Conservation (phyloP, 2,329 filamentous ascomycete species). For the Penicillium sp. region DNA sequence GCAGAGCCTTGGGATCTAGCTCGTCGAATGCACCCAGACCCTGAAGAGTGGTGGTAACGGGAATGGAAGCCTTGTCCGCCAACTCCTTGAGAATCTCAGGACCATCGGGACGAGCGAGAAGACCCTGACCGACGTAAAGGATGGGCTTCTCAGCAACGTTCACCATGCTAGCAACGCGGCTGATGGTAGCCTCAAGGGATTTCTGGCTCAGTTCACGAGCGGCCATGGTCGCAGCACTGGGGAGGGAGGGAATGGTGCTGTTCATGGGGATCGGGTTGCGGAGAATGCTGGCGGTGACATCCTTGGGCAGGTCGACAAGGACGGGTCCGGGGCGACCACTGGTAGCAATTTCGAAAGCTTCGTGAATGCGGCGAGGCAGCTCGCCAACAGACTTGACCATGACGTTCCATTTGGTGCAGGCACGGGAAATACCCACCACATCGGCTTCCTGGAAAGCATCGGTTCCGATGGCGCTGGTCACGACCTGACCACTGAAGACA, state of each 20-base stretch:
- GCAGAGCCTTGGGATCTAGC: constrained; percentile 85
- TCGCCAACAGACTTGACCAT: constrained; percentile 97
- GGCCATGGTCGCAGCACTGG: constrained; percentile 80
- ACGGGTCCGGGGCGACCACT: constrained; percentile 91
- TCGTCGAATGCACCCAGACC: constrained; percentile 91
- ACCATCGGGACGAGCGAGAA: constrained; percentile 76
- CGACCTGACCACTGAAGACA: constrained; percentile 92
- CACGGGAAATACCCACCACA: constrained; percentile 85
- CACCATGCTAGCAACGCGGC: constrained; percentile 74
- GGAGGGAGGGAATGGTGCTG: constrained; percentile 69
- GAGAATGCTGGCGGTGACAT: constrained; percentile 84
- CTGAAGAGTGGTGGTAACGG: constrained; percentile 93
- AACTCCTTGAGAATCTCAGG: constrained; percentile 76
- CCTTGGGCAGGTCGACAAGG: constrained; percentile 92
- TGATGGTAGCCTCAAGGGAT: constrained; percentile 70
- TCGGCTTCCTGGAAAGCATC: constrained; percentile 98
- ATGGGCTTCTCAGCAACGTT: constrained; percentile 91
- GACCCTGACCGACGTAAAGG: constrained; percentile 90
- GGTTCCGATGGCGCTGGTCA: constrained; percentile 83
- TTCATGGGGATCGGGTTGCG: constrained; percentile 78
- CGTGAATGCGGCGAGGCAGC: constrained; percentile 88
- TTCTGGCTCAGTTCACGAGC: constrained; percentile 69
- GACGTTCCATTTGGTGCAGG: constrained; percentile 98
- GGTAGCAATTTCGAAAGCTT: constrained; percentile 96
- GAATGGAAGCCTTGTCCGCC: constrained; percentile 85